Conservation (phyloP, 2,329 filamentous ascomycete species). For the Pezizomycotina sp. region DNA sequence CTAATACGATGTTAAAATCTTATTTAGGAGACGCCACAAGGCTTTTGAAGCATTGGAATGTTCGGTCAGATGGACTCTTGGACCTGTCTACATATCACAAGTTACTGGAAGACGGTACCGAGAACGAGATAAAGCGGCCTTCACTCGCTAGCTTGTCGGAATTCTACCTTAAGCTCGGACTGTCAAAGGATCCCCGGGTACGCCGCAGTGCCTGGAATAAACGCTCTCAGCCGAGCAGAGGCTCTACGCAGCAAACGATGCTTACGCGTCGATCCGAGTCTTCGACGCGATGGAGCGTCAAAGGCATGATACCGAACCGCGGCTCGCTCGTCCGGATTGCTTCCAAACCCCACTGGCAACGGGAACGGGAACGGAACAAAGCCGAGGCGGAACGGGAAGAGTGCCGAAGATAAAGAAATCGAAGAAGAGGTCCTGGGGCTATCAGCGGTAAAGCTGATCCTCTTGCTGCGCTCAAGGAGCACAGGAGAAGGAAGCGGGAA, state of each 20-base stretch:
- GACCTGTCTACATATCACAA: slow-evolving; percentile 73
- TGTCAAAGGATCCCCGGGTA: slow-evolving; percentile 74
- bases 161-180: slow-evolving; percentile 52
- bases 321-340: no score
- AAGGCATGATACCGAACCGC: no score
- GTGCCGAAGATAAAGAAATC: no score
- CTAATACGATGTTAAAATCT: slow-evolving; percentile 22
- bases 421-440: no score
- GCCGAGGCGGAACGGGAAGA: no score
- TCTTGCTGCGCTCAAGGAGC: no score
- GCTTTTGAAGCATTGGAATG: slow-evolving; percentile 46
- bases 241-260: slow-evolving; percentile 61
- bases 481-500: no score
- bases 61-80: slow-evolving; percentile 51
- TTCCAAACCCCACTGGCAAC: no score
- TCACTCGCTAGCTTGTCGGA: slow-evolving; percentile 52
- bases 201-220: no score
- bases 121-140: slow-evolving; percentile 51
- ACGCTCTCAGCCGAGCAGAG: slow-evolving; percentile 26
- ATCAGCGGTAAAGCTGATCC: no score
- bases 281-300: slow-evolving; percentile 60
- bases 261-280: slow-evolving; percentile 61
- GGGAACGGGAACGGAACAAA: no score
- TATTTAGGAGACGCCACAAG: slow-evolving; percentile 35
- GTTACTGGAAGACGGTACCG: slow-evolving; percentile 42